Evolutionary conservation across 78 protist species (phyloP).

Genomic region (Thecamonas trahens): DNA sequence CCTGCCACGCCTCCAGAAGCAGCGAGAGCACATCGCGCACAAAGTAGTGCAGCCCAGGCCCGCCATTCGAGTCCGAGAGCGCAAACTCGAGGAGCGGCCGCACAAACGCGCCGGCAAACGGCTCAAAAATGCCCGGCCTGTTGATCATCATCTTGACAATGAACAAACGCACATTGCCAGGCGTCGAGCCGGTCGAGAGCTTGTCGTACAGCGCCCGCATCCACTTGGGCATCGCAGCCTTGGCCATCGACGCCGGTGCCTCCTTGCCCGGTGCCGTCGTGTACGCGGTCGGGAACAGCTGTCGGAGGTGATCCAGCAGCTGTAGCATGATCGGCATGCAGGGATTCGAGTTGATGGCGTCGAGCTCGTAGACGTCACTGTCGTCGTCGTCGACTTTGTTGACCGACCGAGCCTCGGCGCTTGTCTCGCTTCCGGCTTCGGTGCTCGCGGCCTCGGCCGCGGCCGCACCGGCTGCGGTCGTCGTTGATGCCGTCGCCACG

Average conservation of each 20-base stretch:
- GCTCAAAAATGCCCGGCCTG: constrained; percentile 33
- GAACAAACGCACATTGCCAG: constrained; percentile 37
- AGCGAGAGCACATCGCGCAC: constrained; percentile 44
- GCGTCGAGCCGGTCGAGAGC: constrained; percentile 3
- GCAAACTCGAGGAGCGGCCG: background rate
- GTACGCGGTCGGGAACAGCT: background rate
- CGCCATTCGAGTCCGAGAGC: constrained; percentile 18
- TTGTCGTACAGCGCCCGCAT: constrained; percentile 25
- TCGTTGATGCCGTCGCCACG: background rate
- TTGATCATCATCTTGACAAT: constrained; percentile 39
- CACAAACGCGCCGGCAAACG: background rate
- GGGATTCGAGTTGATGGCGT: constrained; percentile 42
- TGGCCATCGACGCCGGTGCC: no score
- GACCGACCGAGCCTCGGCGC: no score
- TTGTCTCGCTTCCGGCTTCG: no score
- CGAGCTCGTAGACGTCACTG: constrained; percentile 31
- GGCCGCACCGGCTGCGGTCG: background rate
- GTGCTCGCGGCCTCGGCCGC: background rate
- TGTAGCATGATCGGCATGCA: constrained; percentile 46
- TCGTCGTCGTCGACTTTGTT: no score
- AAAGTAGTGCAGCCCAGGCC: constrained; percentile 48
- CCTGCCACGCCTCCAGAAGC: constrained; percentile 7
- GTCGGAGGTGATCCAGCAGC: constrained; percentile 33
- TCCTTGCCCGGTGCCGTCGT: no score
- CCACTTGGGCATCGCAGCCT: constrained; percentile 48